Percentiles rank a stretch among this genome's conserved stretches.
phyloP scores from a whole-genome alignment of 345 rosid genomes.

The Salix suchowensis region DNA sequence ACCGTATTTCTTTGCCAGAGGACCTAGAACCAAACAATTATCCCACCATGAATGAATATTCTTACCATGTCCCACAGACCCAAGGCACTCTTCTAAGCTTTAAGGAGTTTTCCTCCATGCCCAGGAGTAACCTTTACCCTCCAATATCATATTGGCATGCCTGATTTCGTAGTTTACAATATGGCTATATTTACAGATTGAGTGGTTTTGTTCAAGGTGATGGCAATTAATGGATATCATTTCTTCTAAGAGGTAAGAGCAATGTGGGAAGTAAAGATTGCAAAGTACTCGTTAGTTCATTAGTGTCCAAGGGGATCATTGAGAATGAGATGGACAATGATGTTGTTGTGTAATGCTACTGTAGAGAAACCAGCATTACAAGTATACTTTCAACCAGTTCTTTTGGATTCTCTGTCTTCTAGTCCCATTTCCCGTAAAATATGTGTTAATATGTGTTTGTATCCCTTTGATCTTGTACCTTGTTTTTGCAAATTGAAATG shows the following conservation, averaged over 20 bases:
- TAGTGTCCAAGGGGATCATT: slow-evolving; percentile 40
- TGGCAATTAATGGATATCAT: slow-evolving; percentile 48
- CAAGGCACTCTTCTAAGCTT: no score
- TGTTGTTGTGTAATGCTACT: not conserved
- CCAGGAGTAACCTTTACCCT: no score
- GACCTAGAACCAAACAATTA: no score
- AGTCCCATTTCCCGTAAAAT: not conserved
- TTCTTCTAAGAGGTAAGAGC: slow-evolving; percentile 40
- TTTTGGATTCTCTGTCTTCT: not conserved
- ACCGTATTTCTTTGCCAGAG: no score
- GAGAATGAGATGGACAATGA: slow-evolving; percentile 30
- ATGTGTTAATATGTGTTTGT: no score
- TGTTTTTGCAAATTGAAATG: not conserved
- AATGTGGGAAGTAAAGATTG: slow-evolving; percentile 27
- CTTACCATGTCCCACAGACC: no score
- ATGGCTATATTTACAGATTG: not conserved
- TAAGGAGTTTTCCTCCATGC: no score
- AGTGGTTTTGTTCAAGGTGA: slow-evolving; percentile 39
- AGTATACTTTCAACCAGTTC: not conserved
- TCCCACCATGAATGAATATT: no score
- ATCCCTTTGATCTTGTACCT: not conserved
- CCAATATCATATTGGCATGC: not conserved
- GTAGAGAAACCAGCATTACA: not conserved
- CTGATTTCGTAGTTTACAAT: not conserved
- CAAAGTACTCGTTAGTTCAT: slow-evolving; percentile 55